Evolutionary conservation across 2,329 filamentous ascomycete species (phyloP).

Genomic region (Lachnellula suecica): DNA sequence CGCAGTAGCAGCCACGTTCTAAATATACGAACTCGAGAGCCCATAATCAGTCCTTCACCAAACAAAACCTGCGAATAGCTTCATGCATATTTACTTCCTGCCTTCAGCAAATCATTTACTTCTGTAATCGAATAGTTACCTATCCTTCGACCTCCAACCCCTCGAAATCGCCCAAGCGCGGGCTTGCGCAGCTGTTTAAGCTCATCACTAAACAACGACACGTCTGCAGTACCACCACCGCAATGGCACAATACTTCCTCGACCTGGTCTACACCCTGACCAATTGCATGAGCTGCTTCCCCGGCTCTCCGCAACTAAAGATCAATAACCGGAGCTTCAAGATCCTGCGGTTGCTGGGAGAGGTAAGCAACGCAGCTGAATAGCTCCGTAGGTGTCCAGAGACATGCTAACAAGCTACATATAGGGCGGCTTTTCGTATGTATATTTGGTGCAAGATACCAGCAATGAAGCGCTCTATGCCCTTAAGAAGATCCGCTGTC

Average conservation of each 20-base stretch:
- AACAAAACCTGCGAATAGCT: not conserved
- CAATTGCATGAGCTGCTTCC: constrained; percentile 96
- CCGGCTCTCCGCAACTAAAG: constrained; percentile 87
- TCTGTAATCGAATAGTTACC: not conserved
- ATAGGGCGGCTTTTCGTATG: constrained; percentile 95
- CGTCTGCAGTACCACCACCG: constrained; percentile 11
- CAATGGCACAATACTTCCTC: constrained; percentile 80
- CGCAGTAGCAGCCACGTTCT: not conserved
- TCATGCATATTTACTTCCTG: not conserved
- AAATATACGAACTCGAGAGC: not conserved
- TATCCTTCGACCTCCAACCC: not conserved
- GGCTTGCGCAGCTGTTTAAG: not conserved
- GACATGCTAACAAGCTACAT: constrained; percentile 13
- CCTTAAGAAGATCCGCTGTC: constrained; percentile 98
- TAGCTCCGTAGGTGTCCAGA: not conserved
- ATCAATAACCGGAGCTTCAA: constrained; percentile 96
- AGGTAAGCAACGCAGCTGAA: constrained; percentile 53
- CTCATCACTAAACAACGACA: constrained; percentile 3
- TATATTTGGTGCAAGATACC: constrained; percentile 96
- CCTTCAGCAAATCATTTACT: not conserved
- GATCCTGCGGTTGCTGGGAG: constrained; percentile 88
- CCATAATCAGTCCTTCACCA: not conserved
- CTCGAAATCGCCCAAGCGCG: not conserved
- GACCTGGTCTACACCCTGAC: constrained; percentile 90
- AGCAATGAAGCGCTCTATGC: constrained; percentile 81